Evolutionary conservation across 2,329 filamentous ascomycete species (phyloP).

Genomic region (Fusarium buxicola): DNA sequence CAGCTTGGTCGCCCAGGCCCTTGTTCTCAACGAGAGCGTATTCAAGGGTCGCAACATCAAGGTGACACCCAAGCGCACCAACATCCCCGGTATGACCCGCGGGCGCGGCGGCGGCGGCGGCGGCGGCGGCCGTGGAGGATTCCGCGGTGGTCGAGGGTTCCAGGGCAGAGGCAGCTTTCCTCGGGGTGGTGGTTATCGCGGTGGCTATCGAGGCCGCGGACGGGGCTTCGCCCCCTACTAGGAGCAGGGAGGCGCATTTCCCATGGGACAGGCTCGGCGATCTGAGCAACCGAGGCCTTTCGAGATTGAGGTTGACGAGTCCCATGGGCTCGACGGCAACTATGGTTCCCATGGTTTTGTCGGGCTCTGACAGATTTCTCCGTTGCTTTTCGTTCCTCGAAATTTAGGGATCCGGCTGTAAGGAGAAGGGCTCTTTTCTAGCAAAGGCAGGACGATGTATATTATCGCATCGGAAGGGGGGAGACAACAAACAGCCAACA

Average conservation of each 20-base stretch:
- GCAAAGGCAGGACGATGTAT: conserved; percentile 33
- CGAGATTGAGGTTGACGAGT: conserved; percentile 44
- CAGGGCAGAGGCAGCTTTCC: conserved; percentile 65
- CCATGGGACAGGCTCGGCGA: conserved; percentile 31
- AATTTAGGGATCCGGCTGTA: conserved; percentile 25
- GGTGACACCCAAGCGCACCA: conserved; percentile 94
- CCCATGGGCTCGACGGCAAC: conserved; percentile 29
- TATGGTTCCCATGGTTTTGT: conserved; percentile 20
- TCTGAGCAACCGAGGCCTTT: conserved; percentile 37
- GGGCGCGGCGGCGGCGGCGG: conserved; percentile 63
- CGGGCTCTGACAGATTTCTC: conserved; percentile 13
- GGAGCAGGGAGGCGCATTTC: conserved; percentile 50
- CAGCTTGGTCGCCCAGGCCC: conserved; percentile 88
- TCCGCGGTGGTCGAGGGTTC: conserved; percentile 61
- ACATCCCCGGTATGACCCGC: conserved; percentile 92
- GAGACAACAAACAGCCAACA: conserved; percentile 31
- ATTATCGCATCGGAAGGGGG: conserved; percentile 30
- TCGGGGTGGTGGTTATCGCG: conserved; percentile 68
- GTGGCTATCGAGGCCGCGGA: conserved; percentile 74
- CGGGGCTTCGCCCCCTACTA: conserved; percentile 75
- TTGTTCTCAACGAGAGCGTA: conserved; percentile 95
- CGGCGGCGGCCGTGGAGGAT: conserved; percentile 23
- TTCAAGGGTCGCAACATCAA: conserved; percentile 97
- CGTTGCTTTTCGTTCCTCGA: conserved; percentile 18
- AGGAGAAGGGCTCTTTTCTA: conserved; percentile 38